phyloP scores from a whole-genome alignment of 768 basidiomycete species.

The Leccinum fibrillosum region DNA sequence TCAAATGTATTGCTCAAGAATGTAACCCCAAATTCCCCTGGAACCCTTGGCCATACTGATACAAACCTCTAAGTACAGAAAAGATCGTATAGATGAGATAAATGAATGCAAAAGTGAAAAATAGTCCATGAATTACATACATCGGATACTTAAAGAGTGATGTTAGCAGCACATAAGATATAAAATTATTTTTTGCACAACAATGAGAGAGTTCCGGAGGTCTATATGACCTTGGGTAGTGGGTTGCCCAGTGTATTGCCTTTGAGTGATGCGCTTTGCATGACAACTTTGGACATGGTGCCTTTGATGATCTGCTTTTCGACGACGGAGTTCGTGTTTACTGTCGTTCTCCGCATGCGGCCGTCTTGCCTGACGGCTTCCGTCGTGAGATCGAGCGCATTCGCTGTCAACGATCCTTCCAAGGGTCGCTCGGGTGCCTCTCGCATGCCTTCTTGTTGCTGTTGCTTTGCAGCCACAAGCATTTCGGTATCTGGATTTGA shows the following conservation, averaged over 20 bases:
- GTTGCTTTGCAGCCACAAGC: conserved; percentile 18
- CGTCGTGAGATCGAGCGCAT: conserved; percentile 38
- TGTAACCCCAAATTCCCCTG: not conserved
- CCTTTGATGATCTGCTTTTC: conserved; percentile 53
- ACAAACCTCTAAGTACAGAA: conserved; percentile 19
- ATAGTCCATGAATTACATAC: conserved; percentile 8
- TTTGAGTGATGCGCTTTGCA: conserved; percentile 21
- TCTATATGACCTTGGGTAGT: conserved; percentile 14
- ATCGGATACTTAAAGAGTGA: conserved; percentile 8
- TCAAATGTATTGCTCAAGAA: not conserved
- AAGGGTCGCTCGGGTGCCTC: conserved; percentile 25
- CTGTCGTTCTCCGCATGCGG: conserved; percentile 40
- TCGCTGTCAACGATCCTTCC: conserved; percentile 28
- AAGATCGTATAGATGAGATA: not conserved
- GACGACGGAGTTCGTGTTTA: conserved; percentile 38
- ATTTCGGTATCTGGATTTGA: conserved; percentile 20
- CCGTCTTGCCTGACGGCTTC: conserved; percentile 36
- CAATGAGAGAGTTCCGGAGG: not conserved
- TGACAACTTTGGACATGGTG: conserved; percentile 52
- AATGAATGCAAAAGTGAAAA: conserved; percentile 11
- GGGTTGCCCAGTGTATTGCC: conserved; percentile 4
- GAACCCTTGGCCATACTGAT: conserved; percentile 4
- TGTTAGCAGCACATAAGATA: conserved; percentile 8
- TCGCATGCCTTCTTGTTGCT: conserved; percentile 11
- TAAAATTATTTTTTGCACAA: conserved; percentile 17